Conservation (phyloP, 768 basidiomycete genomes). For the Leucocoprinus leucothites region DNA sequence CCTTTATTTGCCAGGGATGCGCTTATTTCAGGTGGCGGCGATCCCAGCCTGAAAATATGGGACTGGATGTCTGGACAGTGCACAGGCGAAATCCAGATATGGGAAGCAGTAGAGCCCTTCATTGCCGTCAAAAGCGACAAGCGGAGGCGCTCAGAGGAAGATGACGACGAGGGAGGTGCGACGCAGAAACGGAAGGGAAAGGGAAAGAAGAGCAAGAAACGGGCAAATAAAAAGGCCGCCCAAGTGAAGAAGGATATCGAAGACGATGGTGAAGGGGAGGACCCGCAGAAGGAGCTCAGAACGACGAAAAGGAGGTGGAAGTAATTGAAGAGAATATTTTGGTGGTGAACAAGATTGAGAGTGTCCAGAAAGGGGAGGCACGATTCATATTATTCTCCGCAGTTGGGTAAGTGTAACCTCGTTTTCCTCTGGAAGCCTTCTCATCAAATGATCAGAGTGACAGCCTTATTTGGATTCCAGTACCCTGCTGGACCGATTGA, state of each 20-base stretch:
- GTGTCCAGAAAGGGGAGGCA: constrained; percentile 33
- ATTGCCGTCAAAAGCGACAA: constrained; percentile 35
- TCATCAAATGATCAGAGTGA: constrained; percentile 43
- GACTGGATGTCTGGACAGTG: constrained; percentile 68
- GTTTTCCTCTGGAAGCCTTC: not conserved
- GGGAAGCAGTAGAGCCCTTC: constrained; percentile 44
- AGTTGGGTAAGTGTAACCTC: constrained; percentile 55
- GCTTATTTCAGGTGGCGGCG: constrained; percentile 89
- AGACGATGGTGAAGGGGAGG: constrained; percentile 6
- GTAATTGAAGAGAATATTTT: constrained; percentile 36
- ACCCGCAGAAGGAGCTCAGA: too few relatives aligned
- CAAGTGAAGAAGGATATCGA: constrained; percentile 9
- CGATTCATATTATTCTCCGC: constrained; percentile 60
- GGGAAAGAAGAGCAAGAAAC: constrained; percentile 21
- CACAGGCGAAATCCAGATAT: constrained; percentile 50
- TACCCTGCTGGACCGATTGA: constrained; percentile 25
- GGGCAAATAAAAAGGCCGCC: constrained; percentile 20
- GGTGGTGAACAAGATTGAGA: constrained; percentile 55
- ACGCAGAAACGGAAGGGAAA: constrained; percentile 17
- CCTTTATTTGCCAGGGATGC: constrained; percentile 38
- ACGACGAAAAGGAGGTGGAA: constrained; percentile 5
- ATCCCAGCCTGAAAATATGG: constrained; percentile 73
- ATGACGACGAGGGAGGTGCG: constrained; percentile 19
- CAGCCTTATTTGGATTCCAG: constrained; percentile 57
- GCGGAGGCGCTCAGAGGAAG: constrained; percentile 29